phyloP scores from a whole-genome alignment of 169 alveolate species.

The Amoebophrya sp. region DNA sequence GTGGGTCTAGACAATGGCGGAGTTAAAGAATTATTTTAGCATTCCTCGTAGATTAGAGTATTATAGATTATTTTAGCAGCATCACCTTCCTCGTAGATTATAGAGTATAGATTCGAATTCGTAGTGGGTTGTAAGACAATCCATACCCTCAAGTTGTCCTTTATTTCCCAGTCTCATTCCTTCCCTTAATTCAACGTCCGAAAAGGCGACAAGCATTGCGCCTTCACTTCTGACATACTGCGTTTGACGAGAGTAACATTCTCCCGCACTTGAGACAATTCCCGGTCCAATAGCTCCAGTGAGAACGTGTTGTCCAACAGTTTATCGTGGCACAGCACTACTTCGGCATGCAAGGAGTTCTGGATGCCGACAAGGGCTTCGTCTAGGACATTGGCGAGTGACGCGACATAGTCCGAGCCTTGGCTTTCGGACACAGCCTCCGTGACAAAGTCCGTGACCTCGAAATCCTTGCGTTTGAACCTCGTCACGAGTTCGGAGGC shows the following conservation, averaged over 20 bases:
- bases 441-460: neutral
- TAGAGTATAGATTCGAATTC: too few relatives aligned
- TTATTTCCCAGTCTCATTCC: too few relatives aligned
- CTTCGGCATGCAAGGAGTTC: neutral
- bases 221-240: neutral
- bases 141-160: too few relatives aligned
- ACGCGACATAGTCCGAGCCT: neutral
- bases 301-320: neutral
- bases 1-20: too few relatives aligned
- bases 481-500: neutral
- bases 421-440: neutral
- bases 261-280: neutral
- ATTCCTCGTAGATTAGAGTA: too few relatives aligned
- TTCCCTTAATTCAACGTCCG: too few relatives aligned
- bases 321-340: neutral
- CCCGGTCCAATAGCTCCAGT: neutral
- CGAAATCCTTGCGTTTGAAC: neutral
- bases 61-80: too few relatives aligned
- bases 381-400: neutral
- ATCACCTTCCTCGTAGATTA: too few relatives aligned
- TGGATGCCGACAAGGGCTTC: neutral
- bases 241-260: neutral
- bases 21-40: too few relatives aligned
- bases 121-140: too few relatives aligned
- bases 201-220: neutral